Evolutionary conservation across 371 early-diverging fungal genomes (phyloP).

Genomic region (Syncephalis fuscata): DNA sequence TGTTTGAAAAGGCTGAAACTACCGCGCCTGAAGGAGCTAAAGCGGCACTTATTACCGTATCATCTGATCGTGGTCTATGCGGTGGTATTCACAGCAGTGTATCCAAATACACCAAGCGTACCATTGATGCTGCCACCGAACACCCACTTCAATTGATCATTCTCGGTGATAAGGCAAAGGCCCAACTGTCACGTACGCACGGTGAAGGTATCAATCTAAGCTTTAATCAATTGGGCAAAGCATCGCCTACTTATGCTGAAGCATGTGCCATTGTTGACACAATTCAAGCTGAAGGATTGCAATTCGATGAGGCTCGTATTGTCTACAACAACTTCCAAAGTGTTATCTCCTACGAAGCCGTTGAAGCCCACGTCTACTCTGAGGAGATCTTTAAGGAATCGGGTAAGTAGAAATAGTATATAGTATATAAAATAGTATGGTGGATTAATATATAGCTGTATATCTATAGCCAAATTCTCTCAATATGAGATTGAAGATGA

Average conservation of each 20-base stretch:
- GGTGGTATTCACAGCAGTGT: conserved; percentile 97
- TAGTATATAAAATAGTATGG: background rate
- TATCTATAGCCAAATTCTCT: conserved; percentile 51
- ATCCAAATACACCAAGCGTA: conserved; percentile 65
- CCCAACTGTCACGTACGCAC: conserved; percentile 64
- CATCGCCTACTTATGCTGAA: conserved; percentile 79
- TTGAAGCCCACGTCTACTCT: conserved; percentile 41
- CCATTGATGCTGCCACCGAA: conserved; percentile 32
- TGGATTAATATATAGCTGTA: background rate
- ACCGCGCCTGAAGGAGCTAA: conserved; percentile 32
- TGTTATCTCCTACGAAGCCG: conserved; percentile 87
- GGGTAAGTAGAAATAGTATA: conserved; percentile 19
- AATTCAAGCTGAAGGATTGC: conserved; percentile 42
- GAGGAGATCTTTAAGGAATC: conserved; percentile 57
- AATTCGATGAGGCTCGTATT: conserved; percentile 59
- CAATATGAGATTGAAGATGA: conserved; percentile 86
- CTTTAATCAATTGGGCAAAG: conserved; percentile 88
- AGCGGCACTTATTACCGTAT: conserved; percentile 59
- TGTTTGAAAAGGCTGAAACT: conserved; percentile 65
- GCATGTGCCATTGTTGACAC: conserved; percentile 66
- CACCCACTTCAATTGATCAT: conserved; percentile 31
- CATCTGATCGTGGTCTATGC: conserved; percentile 97
- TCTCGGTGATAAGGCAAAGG: conserved; percentile 90
- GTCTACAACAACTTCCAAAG: conserved; percentile 90
- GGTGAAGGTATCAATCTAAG: conserved; percentile 52